Evolutionary conservation across 768 basidiomycete genomes (phyloP), one percentile per base, ranked within the genome.

Genomic region (Tricholoma bakamatsutake): DNA sequence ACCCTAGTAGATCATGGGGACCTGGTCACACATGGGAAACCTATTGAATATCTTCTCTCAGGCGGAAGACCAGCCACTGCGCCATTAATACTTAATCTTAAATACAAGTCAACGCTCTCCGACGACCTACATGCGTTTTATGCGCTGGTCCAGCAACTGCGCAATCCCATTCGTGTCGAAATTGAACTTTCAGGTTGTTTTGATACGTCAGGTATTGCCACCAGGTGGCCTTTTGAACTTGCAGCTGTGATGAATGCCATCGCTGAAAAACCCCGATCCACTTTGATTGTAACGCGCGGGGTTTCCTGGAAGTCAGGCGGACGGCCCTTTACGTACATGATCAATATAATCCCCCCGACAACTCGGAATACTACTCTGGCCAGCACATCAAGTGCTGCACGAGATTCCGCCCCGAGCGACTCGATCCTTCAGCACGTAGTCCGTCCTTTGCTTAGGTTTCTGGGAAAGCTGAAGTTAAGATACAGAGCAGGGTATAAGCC

Each of bases 191-290:
- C 42, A 11, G 21, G 33, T 40, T 17, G 17, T 34, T 37, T 37
- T 37, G 35, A 37, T 37, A 15, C 35, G 13, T 58, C 48, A 21
- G 30, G 18, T 39, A 18, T 24, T 24, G 21, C 21, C 21, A 24
- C 21, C 21, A 24, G 21, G n/a, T 55, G 58, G 58, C 18, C 17
- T 39, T 48, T 52, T n/a, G 31, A 55, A 17, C 46, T 59, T 15
- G 46, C 51, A 45, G 58, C 54, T 42, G 45, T 59, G 6, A 59
- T 59, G 58, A 59, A 56, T 28, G 34, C 47, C 7, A 55, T 56
- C n/a, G 58, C 40, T 8, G 31, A 35, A 37, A 59, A 53, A n/a
- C 30, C 54, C 4, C 33, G 49, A 8, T 59, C 58, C 4, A 28
- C 28, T 28, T 37, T 59, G 24, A 59, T 48, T 5, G 58, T 56